Base-by-base conservation (phyloP, 441 rosid species). In the Mallotus japonicus region DNA sequence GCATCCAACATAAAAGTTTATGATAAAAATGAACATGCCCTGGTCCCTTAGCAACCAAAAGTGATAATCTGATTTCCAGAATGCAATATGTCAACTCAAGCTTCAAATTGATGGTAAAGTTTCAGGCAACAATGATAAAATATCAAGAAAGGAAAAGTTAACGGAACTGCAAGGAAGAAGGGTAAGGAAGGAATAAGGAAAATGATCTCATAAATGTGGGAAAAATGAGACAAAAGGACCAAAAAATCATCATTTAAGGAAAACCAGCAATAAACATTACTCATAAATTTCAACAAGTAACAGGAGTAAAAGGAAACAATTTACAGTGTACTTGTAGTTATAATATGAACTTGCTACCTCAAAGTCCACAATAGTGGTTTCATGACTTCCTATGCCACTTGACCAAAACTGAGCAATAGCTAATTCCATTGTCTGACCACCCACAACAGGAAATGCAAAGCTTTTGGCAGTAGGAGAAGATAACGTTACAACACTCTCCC, bases 401-500 rank as follows among this genome's bases (percentile, higher is more conserved):
- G 97, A 89, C 98, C 99, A 93, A 83, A 90, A 96, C 79, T 93
- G 99, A 79, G 99, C 97, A 77, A 96, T 74, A 73, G 90, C 91
- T 75, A 96, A 85, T 82, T 96, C 99, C 97, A 92, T 89, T 55
- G 98, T 93, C 83, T 83, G 93, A 74, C 99, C 98, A 83, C 92
- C 85, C 73, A 88, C 87, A 67, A 92, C 96, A 67, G 91, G 88
- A 76, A 96, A 90, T 57, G 89, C 44, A 81, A 88, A 93, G 81
- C 90, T 88, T 88, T 93, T 88, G 81, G 90, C 77, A 76, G 88
- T 76, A 17, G 99, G 96, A 65, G 97, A 93, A 73, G 99, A 86
- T 69, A 92, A 89, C 8, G 87, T 89, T 40, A 87, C 73, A 56
- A 83, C 90, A 58, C 79, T 88, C 89, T 89, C 97, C 98, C 97